phyloP scores from a whole-genome alignment of 345 rosid genomes.

The Raphanus sativus region DNA sequence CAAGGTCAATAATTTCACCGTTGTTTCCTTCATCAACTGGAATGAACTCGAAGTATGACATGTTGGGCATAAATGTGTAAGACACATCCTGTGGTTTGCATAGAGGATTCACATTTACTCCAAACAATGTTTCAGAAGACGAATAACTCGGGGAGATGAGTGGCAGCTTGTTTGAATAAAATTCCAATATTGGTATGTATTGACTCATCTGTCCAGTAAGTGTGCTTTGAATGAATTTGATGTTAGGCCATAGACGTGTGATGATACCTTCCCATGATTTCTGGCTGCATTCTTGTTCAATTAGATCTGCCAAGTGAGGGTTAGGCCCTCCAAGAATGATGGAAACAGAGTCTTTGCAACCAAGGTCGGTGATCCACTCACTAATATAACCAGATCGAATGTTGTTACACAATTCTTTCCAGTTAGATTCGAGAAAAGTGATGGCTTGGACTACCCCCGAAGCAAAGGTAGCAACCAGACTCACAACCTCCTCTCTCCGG shows the following conservation, averaged over 20 bases:
- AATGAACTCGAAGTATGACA: conserved; percentile 74
- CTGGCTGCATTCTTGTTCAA: conserved; percentile 40
- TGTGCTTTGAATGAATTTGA: conserved; percentile 51
- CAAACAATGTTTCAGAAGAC: conserved; percentile 47
- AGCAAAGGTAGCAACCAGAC: conserved; percentile 52
- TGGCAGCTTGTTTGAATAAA: conserved; percentile 62
- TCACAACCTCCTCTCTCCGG: conserved; percentile 48
- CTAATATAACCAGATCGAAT: not conserved
- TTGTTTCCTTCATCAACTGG: conserved; percentile 21
- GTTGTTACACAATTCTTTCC: conserved; percentile 39
- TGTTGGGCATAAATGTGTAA: conserved; percentile 61
- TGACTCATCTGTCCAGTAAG: conserved; percentile 70
- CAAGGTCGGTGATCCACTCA: conserved; percentile 5
- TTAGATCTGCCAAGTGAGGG: conserved; percentile 44
- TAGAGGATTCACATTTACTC: conserved; percentile 31
- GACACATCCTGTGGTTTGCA: conserved; percentile 46
- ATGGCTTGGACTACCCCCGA: conserved; percentile 51
- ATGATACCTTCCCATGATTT: conserved; percentile 70
- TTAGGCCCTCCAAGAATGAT: conserved; percentile 42
- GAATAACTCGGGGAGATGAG: conserved; percentile 52
- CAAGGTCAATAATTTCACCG: conserved; percentile 47
- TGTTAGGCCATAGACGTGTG: conserved; percentile 57
- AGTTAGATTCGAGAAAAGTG: conserved; percentile 54
- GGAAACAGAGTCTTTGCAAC: conserved; percentile 43
- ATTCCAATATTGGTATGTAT: conserved; percentile 54